These are phyloP conservation scores for Hericium coralloides DNA, from an alignment of 768 basidiomycete species.

Conservation along the genomic window DNA sequence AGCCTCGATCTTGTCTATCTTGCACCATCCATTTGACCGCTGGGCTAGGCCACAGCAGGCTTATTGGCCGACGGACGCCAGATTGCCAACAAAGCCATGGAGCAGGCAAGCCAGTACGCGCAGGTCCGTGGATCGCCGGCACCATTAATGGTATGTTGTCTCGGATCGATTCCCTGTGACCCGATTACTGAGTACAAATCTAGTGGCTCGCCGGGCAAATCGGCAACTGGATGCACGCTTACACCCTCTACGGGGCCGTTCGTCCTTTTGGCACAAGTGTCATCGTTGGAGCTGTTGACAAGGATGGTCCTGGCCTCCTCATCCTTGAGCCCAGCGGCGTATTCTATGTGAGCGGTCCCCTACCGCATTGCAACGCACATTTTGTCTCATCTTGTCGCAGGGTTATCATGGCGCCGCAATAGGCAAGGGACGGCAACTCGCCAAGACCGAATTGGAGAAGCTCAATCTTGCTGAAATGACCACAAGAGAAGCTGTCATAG, in stretches of 20 bases:
- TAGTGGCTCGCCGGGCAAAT: conserved; percentile 68
- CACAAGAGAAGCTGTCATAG: conserved; percentile 77
- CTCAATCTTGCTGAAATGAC: conserved; percentile 78
- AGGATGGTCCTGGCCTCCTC: conserved; percentile 77
- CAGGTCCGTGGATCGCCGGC: conserved; percentile 66
- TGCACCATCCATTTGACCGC: too few relatives aligned
- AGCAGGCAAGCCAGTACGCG: conserved; percentile 71
- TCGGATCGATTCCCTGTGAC: not conserved
- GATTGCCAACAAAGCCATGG: conserved; percentile 73
- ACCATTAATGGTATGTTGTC: conserved; percentile 60
- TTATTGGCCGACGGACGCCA: conserved; percentile 90
- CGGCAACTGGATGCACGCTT: conserved; percentile 85
- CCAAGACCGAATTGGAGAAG: conserved; percentile 98
- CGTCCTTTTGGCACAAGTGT: conserved; percentile 95
- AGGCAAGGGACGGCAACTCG: conserved; percentile 95
- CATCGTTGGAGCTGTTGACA: conserved; percentile 84
- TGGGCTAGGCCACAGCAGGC: conserved; percentile 77
- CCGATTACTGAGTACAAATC: conserved; percentile 8
- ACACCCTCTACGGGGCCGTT: conserved; percentile 96
- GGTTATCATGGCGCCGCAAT: conserved; percentile 96
- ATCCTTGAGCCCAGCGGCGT: conserved; percentile 94
- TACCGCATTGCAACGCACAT: not conserved
- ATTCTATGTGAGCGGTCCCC: conserved; percentile 54
- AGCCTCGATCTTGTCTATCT: conserved; percentile 9
- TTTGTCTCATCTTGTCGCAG: conserved; percentile 28